These are phyloP conservation scores for Fusarium verticillioides DNA, from an alignment of 2,329 filamentous ascomycete genomes.

Conservation along the genomic window DNA sequence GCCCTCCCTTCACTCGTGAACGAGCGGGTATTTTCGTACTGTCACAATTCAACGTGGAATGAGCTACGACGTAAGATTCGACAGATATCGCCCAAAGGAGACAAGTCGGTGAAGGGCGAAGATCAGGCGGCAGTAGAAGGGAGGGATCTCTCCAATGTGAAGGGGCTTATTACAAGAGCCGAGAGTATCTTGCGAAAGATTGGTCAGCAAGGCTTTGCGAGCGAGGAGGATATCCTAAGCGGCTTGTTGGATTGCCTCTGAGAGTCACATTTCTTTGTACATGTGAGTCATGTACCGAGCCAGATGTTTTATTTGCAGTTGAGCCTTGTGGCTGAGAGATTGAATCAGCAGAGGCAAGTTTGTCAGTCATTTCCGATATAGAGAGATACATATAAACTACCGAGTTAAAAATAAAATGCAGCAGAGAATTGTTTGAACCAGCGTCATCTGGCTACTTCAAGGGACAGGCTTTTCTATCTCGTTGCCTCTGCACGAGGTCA, in stretches of 20 bases:
- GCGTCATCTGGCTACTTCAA: not conserved
- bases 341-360: too few relatives aligned
- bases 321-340: too few relatives aligned
- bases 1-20: not conserved
- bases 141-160: not conserved
- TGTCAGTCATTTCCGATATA: not conserved
- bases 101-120: not conserved
- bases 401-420: rapidly evolving
- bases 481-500: not conserved
- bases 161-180: not conserved
- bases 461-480: rapidly evolving
- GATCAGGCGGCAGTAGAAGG: not conserved
- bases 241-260: not conserved
- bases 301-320: too few relatives aligned
- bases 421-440: rapidly evolving
- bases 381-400: not conserved
- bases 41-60: not conserved
- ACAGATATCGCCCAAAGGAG: not conserved
- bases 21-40: not conserved
- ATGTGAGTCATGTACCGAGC: too few relatives aligned
- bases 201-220: not conserved
- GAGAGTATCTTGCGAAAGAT: not conserved
- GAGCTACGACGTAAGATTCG: not conserved
- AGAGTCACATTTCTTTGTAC: too few relatives aligned
- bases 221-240: not conserved